Conservation (phyloP, 768 basidiomycete genomes). For the Crucibulum laeve region DNA sequence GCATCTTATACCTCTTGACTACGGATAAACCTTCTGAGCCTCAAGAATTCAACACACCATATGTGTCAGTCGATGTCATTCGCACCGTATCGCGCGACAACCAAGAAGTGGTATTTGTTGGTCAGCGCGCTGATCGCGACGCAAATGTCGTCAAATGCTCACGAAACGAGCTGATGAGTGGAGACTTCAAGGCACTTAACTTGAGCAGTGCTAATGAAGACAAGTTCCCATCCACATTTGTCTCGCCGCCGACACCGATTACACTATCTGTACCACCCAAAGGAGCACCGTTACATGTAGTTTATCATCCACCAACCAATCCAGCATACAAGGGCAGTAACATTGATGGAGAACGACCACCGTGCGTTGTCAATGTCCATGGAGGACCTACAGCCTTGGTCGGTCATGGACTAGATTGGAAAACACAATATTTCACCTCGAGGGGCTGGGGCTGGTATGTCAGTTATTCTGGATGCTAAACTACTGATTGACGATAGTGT, state of each 20-base stretch:
- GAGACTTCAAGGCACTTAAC: not conserved
- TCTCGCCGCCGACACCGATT: constrained; percentile 48
- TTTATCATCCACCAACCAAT: constrained; percentile 68
- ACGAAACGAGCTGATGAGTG: too few relatives aligned
- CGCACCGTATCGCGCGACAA: constrained; percentile 24
- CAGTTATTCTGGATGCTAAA: not conserved
- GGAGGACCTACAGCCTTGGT: constrained; percentile 64
- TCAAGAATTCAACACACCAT: constrained; percentile 34
- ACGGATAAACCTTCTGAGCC: constrained; percentile 20
- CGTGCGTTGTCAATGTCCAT: constrained; percentile 60
- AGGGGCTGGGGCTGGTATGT: constrained; percentile 70
- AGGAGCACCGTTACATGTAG: constrained; percentile 46
- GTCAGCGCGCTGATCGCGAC: constrained; percentile 33
- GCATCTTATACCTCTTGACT: constrained; percentile 35
- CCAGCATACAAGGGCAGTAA: constrained; percentile 49
- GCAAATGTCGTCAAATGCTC: constrained; percentile 31
- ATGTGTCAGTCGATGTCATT: constrained; percentile 33
- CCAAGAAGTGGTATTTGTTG: constrained; percentile 37
- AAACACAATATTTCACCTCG: constrained; percentile 62
- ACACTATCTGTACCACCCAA: constrained; percentile 34
- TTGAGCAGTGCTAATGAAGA: constrained; percentile 7
- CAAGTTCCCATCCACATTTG: constrained; percentile 22
- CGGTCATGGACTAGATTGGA: constrained; percentile 45
- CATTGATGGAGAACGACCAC: constrained; percentile 53
- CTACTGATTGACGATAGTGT: constrained; percentile 6